These are phyloP conservation scores for Exsudoporus floridanus DNA, from an alignment of 1,284 basidiomycete species.

Conservation along the genomic window DNA sequence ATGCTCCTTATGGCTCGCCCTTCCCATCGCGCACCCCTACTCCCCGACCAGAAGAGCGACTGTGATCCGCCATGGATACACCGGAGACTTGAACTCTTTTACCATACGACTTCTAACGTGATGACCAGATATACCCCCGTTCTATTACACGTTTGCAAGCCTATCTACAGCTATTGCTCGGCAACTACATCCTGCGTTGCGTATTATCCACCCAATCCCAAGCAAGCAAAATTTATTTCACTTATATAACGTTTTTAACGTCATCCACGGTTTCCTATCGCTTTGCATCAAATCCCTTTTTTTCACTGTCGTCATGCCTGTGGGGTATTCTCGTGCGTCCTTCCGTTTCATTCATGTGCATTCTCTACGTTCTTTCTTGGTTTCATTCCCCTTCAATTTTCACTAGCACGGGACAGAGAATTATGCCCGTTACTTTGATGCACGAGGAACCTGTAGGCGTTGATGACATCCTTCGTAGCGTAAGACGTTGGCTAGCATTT, in stretches of 20 bases:
- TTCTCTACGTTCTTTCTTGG: slow-evolving; percentile 28
- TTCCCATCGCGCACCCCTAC: slow-evolving; percentile 62
- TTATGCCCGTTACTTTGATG: slow-evolving; percentile 9
- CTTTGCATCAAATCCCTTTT: slow-evolving; percentile 28
- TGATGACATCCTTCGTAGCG: slow-evolving; percentile 26
- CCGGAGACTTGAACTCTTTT: slow-evolving; percentile 23
- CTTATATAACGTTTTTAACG: slow-evolving; percentile 37
- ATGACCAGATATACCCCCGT: slow-evolving; percentile 37
- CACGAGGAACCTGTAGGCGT: slow-evolving; percentile 13
- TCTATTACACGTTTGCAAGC: slow-evolving; percentile 36
- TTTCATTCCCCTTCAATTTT: slow-evolving; percentile 15
- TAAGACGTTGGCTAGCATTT: slow-evolving; percentile 27
- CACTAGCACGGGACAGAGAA: slow-evolving; percentile 16
- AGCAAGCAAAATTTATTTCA: slow-evolving; percentile 39
- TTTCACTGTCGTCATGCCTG: slow-evolving; percentile 19
- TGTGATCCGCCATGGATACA: slow-evolving; percentile 24
- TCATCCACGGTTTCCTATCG: slow-evolving; percentile 27
- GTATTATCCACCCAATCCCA: slow-evolving; percentile 23
- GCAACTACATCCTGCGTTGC: slow-evolving; percentile 24
- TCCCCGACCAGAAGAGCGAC: slow-evolving; percentile 39
- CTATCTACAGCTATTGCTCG: slow-evolving; percentile 38
- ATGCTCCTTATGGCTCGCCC: slow-evolving; percentile 66
- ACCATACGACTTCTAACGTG: slow-evolving; percentile 37
- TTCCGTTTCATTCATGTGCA: slow-evolving; percentile 13
- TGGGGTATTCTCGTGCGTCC: slow-evolving; percentile 21